These are phyloP conservation scores for Paraphoma chrysanthemicola DNA, from an alignment of 2,329 filamentous ascomycete species.

Conservation along the genomic window DNA sequence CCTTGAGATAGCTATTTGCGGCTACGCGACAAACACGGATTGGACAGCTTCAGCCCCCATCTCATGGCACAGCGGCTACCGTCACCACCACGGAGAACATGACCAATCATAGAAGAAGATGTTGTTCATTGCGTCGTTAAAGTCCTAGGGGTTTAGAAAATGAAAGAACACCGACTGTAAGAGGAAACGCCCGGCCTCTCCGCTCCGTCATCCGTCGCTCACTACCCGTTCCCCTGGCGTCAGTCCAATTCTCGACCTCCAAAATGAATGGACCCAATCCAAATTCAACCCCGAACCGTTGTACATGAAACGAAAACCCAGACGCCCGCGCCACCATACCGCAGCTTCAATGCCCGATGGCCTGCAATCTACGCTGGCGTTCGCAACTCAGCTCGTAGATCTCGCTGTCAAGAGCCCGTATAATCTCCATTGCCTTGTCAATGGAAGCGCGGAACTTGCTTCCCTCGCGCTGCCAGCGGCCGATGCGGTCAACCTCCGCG, in stretches of 20 bases:
- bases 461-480: conserved; percentile 78
- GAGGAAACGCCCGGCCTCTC: conserved; percentile 44
- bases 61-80: conserved; percentile 48
- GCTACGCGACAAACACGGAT: conserved; percentile 50
- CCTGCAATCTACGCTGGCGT: conserved; percentile 46
- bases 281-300: conserved; percentile 33
- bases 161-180: conserved; percentile 44
- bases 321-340: conserved; percentile 32
- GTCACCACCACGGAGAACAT: conserved; percentile 31
- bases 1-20: conserved; percentile 47
- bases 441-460: conserved; percentile 65
- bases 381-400: conserved; percentile 71
- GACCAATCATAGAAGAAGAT: conserved; percentile 40
- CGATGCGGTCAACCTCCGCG: conserved; percentile 77
- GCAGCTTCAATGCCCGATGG: conserved; percentile 35
- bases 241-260: conserved; percentile 32
- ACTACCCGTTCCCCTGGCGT: conserved; percentile 38
- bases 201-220: conserved; percentile 34
- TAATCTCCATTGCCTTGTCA: conserved; percentile 73
- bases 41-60: conserved; percentile 48
- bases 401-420: conserved; percentile 73
- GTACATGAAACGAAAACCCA: conserved; percentile 45
- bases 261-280: conserved; percentile 43
- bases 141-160: conserved; percentile 32
- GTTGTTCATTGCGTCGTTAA: conserved; percentile 43